Evolutionary conservation across 2,329 filamentous ascomycete species (phyloP).

Genomic region (Talaromyces funiculosus): DNA sequence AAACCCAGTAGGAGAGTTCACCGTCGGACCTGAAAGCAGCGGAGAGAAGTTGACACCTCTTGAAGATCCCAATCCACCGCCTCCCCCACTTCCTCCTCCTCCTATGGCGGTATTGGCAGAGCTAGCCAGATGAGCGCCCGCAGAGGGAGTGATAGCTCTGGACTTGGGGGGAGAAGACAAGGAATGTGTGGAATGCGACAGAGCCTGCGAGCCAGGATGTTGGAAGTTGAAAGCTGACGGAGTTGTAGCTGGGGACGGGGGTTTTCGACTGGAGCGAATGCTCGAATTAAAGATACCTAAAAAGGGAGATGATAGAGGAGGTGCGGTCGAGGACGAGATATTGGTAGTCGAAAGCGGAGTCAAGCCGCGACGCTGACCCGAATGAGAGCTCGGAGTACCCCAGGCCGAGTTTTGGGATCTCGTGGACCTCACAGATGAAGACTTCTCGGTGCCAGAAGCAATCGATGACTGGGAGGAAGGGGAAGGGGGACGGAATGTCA

Average conservation of each 20-base stretch:
- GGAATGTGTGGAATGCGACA: conserved; percentile 45
- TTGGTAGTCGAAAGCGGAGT: conserved; percentile 54
- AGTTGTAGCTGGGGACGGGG: conserved; percentile 50
- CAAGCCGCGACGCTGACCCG: conserved; percentile 51
- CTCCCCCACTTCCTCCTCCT: conserved; percentile 46
- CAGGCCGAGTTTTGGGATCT: conserved; percentile 51
- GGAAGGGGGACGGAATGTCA: conserved; percentile 52
- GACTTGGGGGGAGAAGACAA: conserved; percentile 52
- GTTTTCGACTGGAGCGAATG: conserved; percentile 47
- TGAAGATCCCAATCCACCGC: conserved; percentile 51
- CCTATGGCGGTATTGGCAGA: conserved; percentile 49
- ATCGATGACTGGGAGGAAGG: conserved; percentile 48
- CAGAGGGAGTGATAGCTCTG: conserved; percentile 51
- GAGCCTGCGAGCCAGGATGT: conserved; percentile 51
- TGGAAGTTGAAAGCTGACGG: conserved; percentile 52
- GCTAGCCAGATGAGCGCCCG: conserved; percentile 52
- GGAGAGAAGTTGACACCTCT: conserved; percentile 57
- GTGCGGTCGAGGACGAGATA: conserved; percentile 44
- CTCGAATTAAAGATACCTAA: conserved; percentile 48
- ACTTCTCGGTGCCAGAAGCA: conserved; percentile 47
- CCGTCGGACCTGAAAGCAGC: conserved; percentile 52
- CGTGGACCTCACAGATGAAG: conserved; percentile 40
- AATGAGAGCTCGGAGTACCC: conserved; percentile 51
- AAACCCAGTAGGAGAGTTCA: conserved; percentile 49
- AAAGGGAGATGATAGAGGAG: conserved; percentile 49